Base-by-base conservation (phyloP, 768 basidiomycete genomes). In the Lentinula lateritia region DNA sequence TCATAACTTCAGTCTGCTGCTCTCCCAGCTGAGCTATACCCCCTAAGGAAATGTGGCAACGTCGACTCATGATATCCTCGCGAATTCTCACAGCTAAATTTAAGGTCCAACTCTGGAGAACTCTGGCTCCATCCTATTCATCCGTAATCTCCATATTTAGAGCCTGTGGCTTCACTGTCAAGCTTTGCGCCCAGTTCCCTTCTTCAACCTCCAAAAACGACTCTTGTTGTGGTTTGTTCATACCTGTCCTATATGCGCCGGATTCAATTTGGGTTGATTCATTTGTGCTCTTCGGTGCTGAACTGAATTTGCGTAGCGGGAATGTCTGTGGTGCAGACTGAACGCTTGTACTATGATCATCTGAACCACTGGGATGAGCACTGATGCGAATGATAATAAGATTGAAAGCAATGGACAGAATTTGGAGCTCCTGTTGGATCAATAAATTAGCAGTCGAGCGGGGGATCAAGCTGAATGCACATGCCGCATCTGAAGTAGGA, bases 321-420 rank as follows among this genome's bases (percentile, higher is more conserved):
- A 45, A 48, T 48, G 46, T 48, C 12, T 48, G 46, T 48, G 46
- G 20, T 23, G n/a, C n/a, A 18, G n/a, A 45, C 16, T 45, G 43
- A 6, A 18, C 13, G 9, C n/a, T 18, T 45, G 43, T 18, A 16
- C 43, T 45, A 15, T 45, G 15, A 45, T 18, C 12, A 12, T 15
- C n/a, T 18, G 43, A 45, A 6, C 43, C n/a, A 45, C n/a, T 45
- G 6, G 43, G n/a, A 16, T 15, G 43, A 52, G 50, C 18, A 52
- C 35, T 50, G 12, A 59, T 35, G 5, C 64, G 61, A 45, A 62
- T 62, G 50, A 65, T 62, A 52, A 65, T 65, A 48, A 65, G 62
- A 23, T 65, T 65, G 61, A 60, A 65, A 6, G 64, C 56, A 34
- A 65, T 65, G 6, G 50, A 35, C 8, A 65, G 48, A 46, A 65